phyloP scores from a whole-genome alignment of 345 rosid genomes.

The Ceriops zippeliana region DNA sequence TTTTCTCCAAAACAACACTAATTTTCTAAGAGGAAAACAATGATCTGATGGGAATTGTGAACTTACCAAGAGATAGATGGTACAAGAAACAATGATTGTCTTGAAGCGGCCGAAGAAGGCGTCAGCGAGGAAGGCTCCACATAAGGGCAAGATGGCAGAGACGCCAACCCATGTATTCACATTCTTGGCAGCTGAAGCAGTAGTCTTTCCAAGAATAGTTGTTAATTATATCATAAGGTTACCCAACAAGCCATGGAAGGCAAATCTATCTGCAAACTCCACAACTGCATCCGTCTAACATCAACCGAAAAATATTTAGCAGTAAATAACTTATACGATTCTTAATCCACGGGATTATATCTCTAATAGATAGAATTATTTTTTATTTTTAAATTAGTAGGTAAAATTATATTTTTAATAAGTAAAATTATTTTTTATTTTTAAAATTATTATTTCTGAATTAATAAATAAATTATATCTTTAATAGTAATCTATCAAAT shows the following conservation, averaged over 20 bases:
- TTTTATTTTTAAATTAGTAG: no score
- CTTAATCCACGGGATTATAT: no score
- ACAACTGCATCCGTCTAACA: slow-evolving; percentile 44
- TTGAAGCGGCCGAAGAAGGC: slow-evolving; percentile 61
- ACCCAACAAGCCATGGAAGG: slow-evolving; percentile 33
- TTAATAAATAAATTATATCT: no score
- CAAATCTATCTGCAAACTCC: slow-evolving; percentile 58
- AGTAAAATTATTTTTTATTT: no score
- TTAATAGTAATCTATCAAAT: no score
- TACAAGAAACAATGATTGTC: slow-evolving; percentile 30
- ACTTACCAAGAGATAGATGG: slow-evolving; percentile 50
- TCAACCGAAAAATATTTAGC: no score
- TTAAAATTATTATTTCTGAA: no score
- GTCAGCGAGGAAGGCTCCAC: slow-evolving; percentile 76
- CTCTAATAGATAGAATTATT: no score
- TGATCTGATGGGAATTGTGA: neutral
- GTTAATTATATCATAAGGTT: slow-evolving; percentile 74
- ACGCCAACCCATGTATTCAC: slow-evolving; percentile 81
- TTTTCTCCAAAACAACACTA: no score
- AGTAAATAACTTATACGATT: no score
- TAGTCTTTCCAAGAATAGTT: slow-evolving; percentile 50
- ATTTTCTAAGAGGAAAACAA: neutral
- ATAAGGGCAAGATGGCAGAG: slow-evolving; percentile 63
- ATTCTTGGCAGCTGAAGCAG: slow-evolving; percentile 55
- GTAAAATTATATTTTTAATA: no score